Evolutionary conservation across 176 grass and related monocot genomes (phyloP).

Genomic region (Pontederia paniculata): DNA sequence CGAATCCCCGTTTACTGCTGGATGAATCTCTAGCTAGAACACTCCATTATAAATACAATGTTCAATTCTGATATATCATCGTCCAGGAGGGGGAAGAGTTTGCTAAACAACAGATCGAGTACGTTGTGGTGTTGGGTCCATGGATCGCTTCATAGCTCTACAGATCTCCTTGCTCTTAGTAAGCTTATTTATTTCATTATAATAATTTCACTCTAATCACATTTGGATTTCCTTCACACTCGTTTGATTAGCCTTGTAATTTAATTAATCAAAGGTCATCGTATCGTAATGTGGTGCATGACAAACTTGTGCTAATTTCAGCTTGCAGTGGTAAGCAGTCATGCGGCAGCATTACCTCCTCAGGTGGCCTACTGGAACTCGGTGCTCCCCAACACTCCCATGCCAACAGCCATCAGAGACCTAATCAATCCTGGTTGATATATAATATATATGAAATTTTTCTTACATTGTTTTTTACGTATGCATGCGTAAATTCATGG

Average conservation of each 20-base stretch:
- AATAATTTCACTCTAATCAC: neutral
- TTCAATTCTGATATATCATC: neutral
- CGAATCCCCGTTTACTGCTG: too few species aligned
- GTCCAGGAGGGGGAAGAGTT: neutral
- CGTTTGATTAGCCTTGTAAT: too few species aligned
- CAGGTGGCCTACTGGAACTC: constrained; percentile 27
- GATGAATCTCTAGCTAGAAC: too few species aligned
- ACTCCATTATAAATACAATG: too few species aligned
- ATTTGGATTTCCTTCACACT: neutral
- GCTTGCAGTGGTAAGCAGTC: constrained; percentile 15
- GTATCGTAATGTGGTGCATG: too few species aligned
- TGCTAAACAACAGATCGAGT: constrained; percentile 12
- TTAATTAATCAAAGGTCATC: too few species aligned
- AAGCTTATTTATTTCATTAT: constrained; percentile 2
- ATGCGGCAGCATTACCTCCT: constrained; percentile 15
- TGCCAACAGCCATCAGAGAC: constrained; percentile 23
- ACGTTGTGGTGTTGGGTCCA: neutral
- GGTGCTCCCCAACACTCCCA: constrained; percentile 25
- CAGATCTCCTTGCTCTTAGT: constrained; percentile 25
- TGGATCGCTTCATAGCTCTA: constrained; percentile 13
- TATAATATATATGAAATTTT: neutral
- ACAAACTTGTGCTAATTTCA: constrained; percentile 14
- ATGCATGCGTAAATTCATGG: too few species aligned
- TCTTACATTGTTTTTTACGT: too few species aligned
- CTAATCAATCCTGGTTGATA: constrained; percentile 21